phyloP scores from a whole-genome alignment of 441 rosid species.

The Lepidium campestre region DNA sequence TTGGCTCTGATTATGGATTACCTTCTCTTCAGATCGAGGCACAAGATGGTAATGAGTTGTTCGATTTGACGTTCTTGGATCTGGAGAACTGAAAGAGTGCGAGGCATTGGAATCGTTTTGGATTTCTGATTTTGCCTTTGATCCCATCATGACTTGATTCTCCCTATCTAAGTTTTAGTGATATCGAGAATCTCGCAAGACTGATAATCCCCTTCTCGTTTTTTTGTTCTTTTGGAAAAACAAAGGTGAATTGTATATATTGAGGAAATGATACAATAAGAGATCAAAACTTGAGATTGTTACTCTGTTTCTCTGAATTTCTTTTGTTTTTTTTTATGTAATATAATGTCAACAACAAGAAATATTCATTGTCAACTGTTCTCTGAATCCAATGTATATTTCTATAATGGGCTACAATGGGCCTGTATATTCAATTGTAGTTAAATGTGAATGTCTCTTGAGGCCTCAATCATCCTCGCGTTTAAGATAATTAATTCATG shows the following conservation, averaged over 20 bases:
- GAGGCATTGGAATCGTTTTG: background rate
- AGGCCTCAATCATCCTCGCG: too few species aligned
- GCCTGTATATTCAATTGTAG: too few species aligned
- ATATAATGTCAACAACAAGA: background rate
- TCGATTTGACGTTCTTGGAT: slow-evolving; percentile 22
- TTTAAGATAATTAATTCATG: too few species aligned
- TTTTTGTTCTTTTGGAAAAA: background rate
- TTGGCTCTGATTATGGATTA: slow-evolving; percentile 15
- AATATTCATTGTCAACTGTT: too few species aligned
- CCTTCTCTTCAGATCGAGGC: slow-evolving; percentile 22
- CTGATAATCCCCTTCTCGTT: background rate
- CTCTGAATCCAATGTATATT: too few species aligned
- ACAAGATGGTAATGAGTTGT: slow-evolving; percentile 25
- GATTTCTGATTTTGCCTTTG: background rate
- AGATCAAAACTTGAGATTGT: background rate
- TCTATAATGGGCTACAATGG: too few species aligned
- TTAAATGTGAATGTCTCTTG: too few species aligned
- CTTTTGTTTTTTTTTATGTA: too few species aligned
- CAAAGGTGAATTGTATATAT: background rate
- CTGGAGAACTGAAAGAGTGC: background rate
- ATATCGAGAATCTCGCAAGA: background rate
- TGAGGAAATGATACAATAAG: background rate
- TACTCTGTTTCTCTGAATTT: background rate
- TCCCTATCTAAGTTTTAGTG: slow-evolving; percentile 14
- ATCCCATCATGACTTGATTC: background rate